A percentile compares a stretch with the other conserved stretches of the same genome.
These are phyloP conservation scores for Stephania cephalantha DNA, from an alignment of 164 flowering plant species.

Conservation along the genomic window DNA sequence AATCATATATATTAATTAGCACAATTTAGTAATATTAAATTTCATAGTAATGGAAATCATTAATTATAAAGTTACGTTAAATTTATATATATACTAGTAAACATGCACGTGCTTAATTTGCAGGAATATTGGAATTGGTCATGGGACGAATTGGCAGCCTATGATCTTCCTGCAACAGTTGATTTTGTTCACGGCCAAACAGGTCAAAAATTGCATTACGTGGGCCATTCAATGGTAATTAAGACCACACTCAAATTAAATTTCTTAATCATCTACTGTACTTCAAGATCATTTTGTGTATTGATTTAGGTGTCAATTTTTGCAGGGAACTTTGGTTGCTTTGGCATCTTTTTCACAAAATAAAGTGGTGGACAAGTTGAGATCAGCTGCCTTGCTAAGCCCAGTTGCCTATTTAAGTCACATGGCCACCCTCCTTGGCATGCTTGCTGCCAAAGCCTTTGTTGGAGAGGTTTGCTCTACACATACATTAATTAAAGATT, in stretches of 20 bases:
- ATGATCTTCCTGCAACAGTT: conserved; percentile 50
- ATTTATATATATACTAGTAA: neutral
- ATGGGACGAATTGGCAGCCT: conserved; percentile 65
- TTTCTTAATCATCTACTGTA: no score
- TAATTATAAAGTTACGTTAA: no score
- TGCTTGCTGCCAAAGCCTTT: conserved; percentile 53
- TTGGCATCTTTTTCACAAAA: conserved; percentile 81
- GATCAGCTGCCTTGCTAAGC: conserved; percentile 70
- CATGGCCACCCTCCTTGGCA: conserved; percentile 67
- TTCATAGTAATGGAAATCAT: no score
- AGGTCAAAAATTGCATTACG: conserved; percentile 56
- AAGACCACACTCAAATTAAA: neutral
- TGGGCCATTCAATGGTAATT: conserved; percentile 64
- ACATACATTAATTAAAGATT: no score
- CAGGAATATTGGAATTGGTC: conserved; percentile 77
- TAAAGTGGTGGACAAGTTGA: conserved; percentile 42
- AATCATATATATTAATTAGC: neutral
- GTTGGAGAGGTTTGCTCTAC: conserved; percentile 65
- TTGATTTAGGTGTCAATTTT: neutral
- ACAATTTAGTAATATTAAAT: neutral
- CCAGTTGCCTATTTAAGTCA: conserved; percentile 84
- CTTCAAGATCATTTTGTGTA: no score
- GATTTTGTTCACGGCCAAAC: conserved; percentile 39
- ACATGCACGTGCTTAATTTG: neutral
- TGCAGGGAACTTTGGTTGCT: conserved; percentile 76